A percentile compares a stretch with the other conserved stretches of the same genome.
These are phyloP conservation scores for Fusarium brevicatenulatum DNA, from an alignment of 2,329 filamentous ascomycete genomes.

Conservation along the genomic window DNA sequence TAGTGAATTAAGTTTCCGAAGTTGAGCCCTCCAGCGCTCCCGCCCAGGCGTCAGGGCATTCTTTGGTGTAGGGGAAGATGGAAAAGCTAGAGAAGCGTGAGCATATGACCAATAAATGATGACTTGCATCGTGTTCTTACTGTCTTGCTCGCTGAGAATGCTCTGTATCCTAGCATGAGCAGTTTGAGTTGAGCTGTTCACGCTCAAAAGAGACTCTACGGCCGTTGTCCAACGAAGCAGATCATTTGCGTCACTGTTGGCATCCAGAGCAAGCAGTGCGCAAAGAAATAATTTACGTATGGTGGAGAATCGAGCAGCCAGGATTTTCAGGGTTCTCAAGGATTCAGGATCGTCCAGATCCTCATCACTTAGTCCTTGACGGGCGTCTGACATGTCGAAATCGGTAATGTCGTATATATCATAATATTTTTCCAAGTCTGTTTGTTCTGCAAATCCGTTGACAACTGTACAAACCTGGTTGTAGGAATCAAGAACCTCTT, in stretches of 20 bases:
- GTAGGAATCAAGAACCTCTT: conserved; percentile 76
- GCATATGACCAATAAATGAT: conserved; percentile 4
- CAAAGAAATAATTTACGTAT: conserved; percentile 88
- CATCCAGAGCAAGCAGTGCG: conserved; percentile 87
- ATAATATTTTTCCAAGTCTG: conserved; percentile 90
- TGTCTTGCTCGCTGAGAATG: conserved; percentile 82
- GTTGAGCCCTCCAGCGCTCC: conserved; percentile 85
- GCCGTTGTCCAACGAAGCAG: conserved; percentile 82
- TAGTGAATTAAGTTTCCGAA: conserved; percentile 87
- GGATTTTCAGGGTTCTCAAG: conserved; percentile 81
- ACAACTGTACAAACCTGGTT: conserved; percentile 75
- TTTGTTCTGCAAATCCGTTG: conserved; percentile 78
- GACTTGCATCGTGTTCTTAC: conserved; percentile 57
- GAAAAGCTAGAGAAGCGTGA: conserved; percentile 57
- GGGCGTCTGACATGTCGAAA: conserved; percentile 76
- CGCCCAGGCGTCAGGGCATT: conserved; percentile 74
- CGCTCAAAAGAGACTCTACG: conserved; percentile 75
- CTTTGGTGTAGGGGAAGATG: conserved; percentile 66
- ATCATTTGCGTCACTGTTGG: conserved; percentile 80
- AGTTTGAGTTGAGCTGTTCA: conserved; percentile 69
- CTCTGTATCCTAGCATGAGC: conserved; percentile 73
- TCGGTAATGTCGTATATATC: conserved; percentile 86
- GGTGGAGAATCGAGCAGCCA: conserved; percentile 82
- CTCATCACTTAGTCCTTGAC: conserved; percentile 70
- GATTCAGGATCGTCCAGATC: conserved; percentile 81